Evolutionary conservation across 257 asterid species (phyloP).

Genomic region (Echites panduratus): DNA sequence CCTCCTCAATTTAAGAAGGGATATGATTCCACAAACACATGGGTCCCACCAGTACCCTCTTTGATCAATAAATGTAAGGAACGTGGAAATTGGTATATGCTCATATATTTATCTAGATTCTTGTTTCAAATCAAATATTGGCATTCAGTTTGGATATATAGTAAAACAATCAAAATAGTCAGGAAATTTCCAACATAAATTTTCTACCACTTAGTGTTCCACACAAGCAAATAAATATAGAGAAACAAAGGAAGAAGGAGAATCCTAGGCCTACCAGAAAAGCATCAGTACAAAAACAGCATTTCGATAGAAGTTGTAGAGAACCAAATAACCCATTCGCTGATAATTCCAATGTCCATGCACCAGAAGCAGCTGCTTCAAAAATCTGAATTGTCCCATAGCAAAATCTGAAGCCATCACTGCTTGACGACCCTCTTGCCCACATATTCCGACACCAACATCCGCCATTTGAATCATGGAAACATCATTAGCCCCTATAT

Average conservation of each 20-base stretch:
- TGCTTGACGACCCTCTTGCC: constrained; percentile 99
- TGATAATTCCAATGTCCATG: constrained; percentile 99
- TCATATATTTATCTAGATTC: neutral
- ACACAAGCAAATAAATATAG: neutral
- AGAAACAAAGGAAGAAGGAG: constrained; percentile 10
- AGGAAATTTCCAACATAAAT: neutral
- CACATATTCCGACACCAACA: constrained; percentile 99
- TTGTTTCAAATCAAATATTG: neutral
- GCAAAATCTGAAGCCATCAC: constrained; percentile 99
- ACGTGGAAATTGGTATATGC: neutral
- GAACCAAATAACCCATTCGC: constrained; percentile 88
- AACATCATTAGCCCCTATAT: constrained; percentile 93
- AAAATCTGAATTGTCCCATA: constrained; percentile 93
- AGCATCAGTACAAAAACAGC: constrained; percentile 97
- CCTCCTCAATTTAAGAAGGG: neutral
- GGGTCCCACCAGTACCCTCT: neutral
- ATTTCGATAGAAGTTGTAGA: constrained; percentile 91
- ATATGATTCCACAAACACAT: neutral
- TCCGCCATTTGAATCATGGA: constrained; percentile 99
- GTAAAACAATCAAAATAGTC: neutral
- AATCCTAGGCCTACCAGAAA: constrained; percentile 63
- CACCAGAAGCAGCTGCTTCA: constrained; percentile 85
- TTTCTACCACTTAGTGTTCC: neutral
- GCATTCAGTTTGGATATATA: neutral
- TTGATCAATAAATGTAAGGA: neutral